These are phyloP conservation scores for Danielia reshetovae DNA, from an alignment of 805 yeast species.

Conservation along the genomic window DNA sequence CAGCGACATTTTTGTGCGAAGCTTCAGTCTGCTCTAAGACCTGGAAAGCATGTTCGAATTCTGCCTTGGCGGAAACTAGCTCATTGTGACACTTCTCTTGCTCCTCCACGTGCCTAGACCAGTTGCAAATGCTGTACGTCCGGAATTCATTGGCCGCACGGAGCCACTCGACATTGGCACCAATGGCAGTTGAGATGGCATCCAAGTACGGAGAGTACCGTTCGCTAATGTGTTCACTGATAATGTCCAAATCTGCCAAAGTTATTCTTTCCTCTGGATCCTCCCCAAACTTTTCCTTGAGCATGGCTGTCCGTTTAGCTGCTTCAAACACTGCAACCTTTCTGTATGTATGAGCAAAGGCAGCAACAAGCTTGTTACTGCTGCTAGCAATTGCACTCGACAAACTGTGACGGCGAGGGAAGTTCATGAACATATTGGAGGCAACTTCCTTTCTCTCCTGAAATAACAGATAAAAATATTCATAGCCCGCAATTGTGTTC, in stretches of 20 bases:
- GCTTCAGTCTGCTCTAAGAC: constrained; percentile 5
- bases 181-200: constrained; percentile 16
- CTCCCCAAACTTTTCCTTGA: constrained; percentile 16
- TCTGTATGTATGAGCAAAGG: constrained; percentile 25
- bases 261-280: constrained; percentile 13
- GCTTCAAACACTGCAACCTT: constrained; percentile 28
- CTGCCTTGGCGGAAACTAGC: constrained; percentile 10
- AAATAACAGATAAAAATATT: constrained; percentile 24
- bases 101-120: constrained; percentile 7
- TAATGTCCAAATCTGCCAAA: constrained; percentile 22
- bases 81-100: constrained; percentile 16
- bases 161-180: constrained; percentile 22
- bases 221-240: constrained; percentile 18
- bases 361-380: constrained; percentile 22
- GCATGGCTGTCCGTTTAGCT: constrained; percentile 15
- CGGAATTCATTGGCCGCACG: constrained; percentile 27
- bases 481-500: constrained; percentile 21
- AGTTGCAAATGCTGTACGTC: constrained; percentile 12
- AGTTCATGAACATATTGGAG: constrained; percentile 10
- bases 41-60: constrained; percentile 8
- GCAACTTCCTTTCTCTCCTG: constrained; percentile 25
- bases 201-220: constrained; percentile 16
- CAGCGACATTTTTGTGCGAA: constrained; percentile 2
- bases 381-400: constrained; percentile 7
- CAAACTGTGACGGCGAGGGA: constrained; percentile 9